Conservation (phyloP, 2,329 filamentous ascomycete species). For the Kalmusia sp. region DNA sequence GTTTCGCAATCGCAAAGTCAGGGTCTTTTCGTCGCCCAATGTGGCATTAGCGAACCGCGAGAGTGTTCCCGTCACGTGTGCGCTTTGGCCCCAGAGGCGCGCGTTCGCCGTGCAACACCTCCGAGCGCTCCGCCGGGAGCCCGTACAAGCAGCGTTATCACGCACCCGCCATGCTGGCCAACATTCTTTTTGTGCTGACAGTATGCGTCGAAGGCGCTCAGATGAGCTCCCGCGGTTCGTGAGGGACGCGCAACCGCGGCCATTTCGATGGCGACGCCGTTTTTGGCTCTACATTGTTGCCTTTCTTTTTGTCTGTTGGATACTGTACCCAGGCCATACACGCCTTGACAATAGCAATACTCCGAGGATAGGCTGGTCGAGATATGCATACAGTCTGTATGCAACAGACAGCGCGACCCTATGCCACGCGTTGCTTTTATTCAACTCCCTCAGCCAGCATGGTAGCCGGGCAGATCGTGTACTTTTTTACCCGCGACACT, state of each 20-base stretch:
- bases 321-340: conserved; percentile 27
- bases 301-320: conserved; percentile 37
- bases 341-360: conserved; percentile 13
- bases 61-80: conserved; percentile 1
- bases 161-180: conserved; percentile 17
- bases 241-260: conserved; percentile 17
- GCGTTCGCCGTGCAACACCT: conserved; percentile 7
- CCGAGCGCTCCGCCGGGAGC: conserved; percentile 26
- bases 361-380: conserved; percentile 44
- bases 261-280: conserved; percentile 37
- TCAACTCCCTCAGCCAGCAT: conserved; percentile 51
- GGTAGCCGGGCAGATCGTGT: conserved; percentile 55
- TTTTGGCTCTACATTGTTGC: conserved; percentile 34
- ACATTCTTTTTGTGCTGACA: conserved; percentile 14
- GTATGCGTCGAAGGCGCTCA: conserved; percentile 43
- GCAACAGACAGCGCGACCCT: conserved; percentile 51
- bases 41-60: background rate
- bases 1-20: no score
- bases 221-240: conserved; percentile 43
- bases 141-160: conserved; percentile 10
- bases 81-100: conserved; percentile 3
- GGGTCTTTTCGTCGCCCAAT: no score
- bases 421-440: conserved; percentile 54
- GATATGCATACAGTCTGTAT: conserved; percentile 53
- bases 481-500: conserved; percentile 53